Evolutionary conservation across 495 filamentous ascomycete species (phyloP).

Genomic region (Penicillium coffeae): DNA sequence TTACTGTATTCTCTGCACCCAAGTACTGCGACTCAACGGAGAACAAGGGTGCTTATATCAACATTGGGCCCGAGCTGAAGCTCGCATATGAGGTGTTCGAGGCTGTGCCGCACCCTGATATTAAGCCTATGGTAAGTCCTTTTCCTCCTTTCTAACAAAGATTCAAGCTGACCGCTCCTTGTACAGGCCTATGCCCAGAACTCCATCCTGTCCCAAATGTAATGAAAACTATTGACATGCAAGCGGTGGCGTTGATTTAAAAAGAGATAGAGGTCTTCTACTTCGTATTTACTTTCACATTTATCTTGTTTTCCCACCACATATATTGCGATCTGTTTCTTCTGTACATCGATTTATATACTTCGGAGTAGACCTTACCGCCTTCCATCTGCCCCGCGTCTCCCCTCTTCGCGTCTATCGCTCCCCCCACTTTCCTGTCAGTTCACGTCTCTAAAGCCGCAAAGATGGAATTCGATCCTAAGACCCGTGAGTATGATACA

Average conservation of each 20-base stretch:
- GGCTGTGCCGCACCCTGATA: conserved; percentile 91
- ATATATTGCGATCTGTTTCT: no score
- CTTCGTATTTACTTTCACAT: conserved; percentile 14
- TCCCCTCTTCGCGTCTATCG: background rate
- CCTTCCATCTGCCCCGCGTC: conserved; percentile 6
- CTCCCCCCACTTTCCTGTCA: conserved; percentile 3
- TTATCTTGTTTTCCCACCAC: background rate
- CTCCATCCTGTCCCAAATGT: conserved; percentile 68
- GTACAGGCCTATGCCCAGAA: conserved; percentile 74
- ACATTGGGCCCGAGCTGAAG: conserved; percentile 88
- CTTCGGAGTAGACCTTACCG: background rate
- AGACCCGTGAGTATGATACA: conserved; percentile 57
- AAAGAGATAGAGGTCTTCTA: conserved; percentile 17
- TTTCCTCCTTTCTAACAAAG: background rate
- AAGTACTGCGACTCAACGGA: conserved; percentile 97
- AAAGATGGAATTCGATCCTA: conserved; percentile 48
- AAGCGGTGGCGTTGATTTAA: conserved; percentile 21
- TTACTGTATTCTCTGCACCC: conserved; percentile 98
- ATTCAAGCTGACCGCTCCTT: conserved; percentile 23
- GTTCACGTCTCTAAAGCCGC: conserved; percentile 1
- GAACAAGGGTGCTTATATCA: conserved; percentile 98
- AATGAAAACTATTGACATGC: conserved; percentile 26
- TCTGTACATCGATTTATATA: background rate
- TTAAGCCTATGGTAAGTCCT: conserved; percentile 81
- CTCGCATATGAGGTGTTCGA: conserved; percentile 89